Conservation (phyloP, 768 basidiomycete genomes). For the Agaricus subrufescens region DNA sequence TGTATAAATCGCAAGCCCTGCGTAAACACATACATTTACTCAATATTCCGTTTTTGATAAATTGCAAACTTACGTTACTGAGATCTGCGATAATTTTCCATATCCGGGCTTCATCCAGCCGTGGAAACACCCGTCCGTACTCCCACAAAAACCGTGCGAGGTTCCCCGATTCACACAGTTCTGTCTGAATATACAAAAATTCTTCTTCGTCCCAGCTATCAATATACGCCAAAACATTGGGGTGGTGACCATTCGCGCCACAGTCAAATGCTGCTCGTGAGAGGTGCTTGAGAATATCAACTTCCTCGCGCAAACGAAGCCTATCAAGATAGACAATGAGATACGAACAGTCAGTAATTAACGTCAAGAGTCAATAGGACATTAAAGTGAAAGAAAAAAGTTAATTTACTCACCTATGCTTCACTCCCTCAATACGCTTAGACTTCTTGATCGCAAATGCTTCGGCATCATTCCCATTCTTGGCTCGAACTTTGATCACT, state of each 20-base stretch:
- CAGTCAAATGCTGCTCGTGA: slow-evolving; percentile 34
- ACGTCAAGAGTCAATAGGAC: slow-evolving; percentile 10
- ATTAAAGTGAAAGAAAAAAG: slow-evolving; percentile 12
- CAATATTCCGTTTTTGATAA: slow-evolving; percentile 17
- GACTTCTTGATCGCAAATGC: slow-evolving; percentile 93
- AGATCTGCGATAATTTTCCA: slow-evolving; percentile 96
- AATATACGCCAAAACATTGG: slow-evolving; percentile 83
- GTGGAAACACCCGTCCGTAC: slow-evolving; percentile 80
- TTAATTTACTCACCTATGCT: slow-evolving; percentile 68
- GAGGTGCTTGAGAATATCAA: slow-evolving; percentile 84
- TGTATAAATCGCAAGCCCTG: slow-evolving; percentile 91
- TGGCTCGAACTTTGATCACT: slow-evolving; percentile 78
- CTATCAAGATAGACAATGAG: slow-evolving; percentile 32
- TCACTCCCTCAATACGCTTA: slow-evolving; percentile 84
- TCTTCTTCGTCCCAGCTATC: slow-evolving; percentile 97
- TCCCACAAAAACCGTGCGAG: slow-evolving; percentile 88
- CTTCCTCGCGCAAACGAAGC: slow-evolving; percentile 88
- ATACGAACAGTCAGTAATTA: background rate
- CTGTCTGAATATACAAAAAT: slow-evolving; percentile 86
- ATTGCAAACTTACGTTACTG: slow-evolving; percentile 63
- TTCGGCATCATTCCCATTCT: slow-evolving; percentile 45
- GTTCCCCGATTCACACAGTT: slow-evolving; percentile 91
- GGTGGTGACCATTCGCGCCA: slow-evolving; percentile 44
- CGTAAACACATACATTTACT: slow-evolving; percentile 11
- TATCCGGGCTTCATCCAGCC: slow-evolving; percentile 85